These are phyloP conservation scores for Hondaea fermentalgiana DNA, from an alignment of 108 stramenopile species.

Conservation along the genomic window DNA sequence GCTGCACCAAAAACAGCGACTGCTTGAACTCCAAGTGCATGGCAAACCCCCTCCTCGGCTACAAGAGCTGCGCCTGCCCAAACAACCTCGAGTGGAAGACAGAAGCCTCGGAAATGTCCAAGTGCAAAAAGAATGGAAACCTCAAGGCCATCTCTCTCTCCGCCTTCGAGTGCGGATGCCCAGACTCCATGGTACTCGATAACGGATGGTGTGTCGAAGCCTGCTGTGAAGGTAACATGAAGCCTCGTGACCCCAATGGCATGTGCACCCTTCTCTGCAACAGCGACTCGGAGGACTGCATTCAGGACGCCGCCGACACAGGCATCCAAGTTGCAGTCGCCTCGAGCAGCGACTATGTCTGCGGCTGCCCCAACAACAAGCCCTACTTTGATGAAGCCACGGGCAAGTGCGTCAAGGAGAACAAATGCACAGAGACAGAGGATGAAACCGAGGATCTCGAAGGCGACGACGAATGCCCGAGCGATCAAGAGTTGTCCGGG, in stretches of 20 bases:
- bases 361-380: background rate
- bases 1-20: background rate
- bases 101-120: background rate
- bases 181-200: background rate
- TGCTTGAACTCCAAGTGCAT: background rate
- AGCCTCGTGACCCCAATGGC: background rate
- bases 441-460: background rate
- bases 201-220: background rate
- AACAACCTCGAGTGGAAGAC: too few species aligned
- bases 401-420: background rate
- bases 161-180: background rate
- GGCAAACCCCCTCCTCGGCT: too few species aligned
- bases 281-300: background rate
- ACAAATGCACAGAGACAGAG: background rate
- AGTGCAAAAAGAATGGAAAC: background rate
- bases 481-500: background rate
- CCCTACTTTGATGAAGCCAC: background rate
- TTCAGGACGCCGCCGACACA: background rate
- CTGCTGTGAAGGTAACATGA: background rate
- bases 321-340: too few species aligned
- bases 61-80: background rate
- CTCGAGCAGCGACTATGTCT: background rate
- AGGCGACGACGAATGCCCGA: too few species aligned
- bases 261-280: background rate
- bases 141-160: too few species aligned